Conservation (phyloP, 179 eudicot genomes). For the Beta lomatogona region DNA sequence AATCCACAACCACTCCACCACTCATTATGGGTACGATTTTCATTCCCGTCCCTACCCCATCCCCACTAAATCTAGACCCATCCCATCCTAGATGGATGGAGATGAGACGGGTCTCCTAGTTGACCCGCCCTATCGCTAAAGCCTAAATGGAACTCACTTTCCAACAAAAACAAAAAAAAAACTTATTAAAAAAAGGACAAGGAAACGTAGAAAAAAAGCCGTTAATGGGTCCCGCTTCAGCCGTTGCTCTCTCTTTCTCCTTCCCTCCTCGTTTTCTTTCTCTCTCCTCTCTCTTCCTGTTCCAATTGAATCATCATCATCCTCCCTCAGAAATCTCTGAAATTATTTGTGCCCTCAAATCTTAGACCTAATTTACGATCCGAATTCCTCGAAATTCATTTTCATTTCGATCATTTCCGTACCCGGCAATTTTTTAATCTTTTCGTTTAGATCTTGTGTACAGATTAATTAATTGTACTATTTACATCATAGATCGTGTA, state of each 20-base stretch:
- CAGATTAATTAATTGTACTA: neutral
- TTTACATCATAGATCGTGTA: neutral
- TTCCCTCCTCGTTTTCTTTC: neutral
- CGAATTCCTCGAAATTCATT: neutral
- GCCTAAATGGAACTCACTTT: neutral
- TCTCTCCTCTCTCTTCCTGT: slow-evolving; percentile 3
- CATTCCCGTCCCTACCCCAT: too few relatives aligned
- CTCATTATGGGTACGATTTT: too few relatives aligned
- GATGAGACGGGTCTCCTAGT: too few relatives aligned
- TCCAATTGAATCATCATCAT: slow-evolving; percentile 14
- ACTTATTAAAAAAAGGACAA: neutral
- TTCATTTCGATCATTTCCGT: neutral
- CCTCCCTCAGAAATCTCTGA: neutral
- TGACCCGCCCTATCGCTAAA: too few relatives aligned
- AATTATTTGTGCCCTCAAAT: slow-evolving; percentile 19
- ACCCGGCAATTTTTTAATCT: neutral
- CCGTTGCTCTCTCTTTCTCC: slow-evolving; percentile 32
- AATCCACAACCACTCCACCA: too few relatives aligned
- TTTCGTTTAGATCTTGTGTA: slow-evolving; percentile 1
- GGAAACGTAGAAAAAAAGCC: slow-evolving; percentile 28
- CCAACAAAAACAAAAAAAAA: too few relatives aligned
- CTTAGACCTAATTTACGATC: slow-evolving; percentile 21
- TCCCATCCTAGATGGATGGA: too few relatives aligned
- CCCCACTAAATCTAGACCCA: too few relatives aligned
- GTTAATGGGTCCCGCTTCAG: slow-evolving; percentile 43